Base-by-base conservation (phyloP, 225 moss, liverwort and hornwort species). In the Anthoceros angustus region DNA sequence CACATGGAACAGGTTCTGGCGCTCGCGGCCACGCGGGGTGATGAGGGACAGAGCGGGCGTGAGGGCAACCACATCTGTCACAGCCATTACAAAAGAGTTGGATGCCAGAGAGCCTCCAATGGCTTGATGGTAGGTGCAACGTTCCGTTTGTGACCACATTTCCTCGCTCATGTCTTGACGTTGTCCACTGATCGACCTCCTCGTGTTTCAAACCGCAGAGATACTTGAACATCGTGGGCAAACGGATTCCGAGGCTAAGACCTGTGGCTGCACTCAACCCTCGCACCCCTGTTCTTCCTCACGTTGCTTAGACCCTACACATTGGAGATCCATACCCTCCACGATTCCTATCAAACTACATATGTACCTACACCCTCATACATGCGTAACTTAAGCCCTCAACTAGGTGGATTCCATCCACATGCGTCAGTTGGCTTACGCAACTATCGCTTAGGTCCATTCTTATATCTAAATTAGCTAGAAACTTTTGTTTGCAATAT, bases 71-170 rank as follows among this genome's bases (percentile, higher is more conserved):
- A 55, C 55, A 15, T 55, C 23, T 18, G 10, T 7, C 55, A 55
- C 55, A 15, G n/a, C 23, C 55, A 18, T 18, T 55, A 18, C 55
- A 55, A 55, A 55, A 55, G 55, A 23, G 23, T 55, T 23, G 55
- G 55, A 55, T 55, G 23, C 55, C 55, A 55, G 23, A 55, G n/a
- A 55, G 55, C 55, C 16, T 55, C 55, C 12, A 55, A 55, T 55
- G 55, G 55, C 55, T 55, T 55, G 55, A 55, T 55, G 55, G 55
- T 55, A 20, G n/a, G 55, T 55, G 12, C n/a, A 18, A 15, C 55
- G 45, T 46, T 20, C n/a, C 7, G 23, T 7, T 55, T 23, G 7
- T 18, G n/a, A 15, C 55, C 14, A 7, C 55, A 15, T 55, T 15
- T 55, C 55, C 12, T 15, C n/a, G 55, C 55, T 18, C 6, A 18